Conservation (phyloP, 768 basidiomycete species). For the Tricholoma hemisulphureum region DNA sequence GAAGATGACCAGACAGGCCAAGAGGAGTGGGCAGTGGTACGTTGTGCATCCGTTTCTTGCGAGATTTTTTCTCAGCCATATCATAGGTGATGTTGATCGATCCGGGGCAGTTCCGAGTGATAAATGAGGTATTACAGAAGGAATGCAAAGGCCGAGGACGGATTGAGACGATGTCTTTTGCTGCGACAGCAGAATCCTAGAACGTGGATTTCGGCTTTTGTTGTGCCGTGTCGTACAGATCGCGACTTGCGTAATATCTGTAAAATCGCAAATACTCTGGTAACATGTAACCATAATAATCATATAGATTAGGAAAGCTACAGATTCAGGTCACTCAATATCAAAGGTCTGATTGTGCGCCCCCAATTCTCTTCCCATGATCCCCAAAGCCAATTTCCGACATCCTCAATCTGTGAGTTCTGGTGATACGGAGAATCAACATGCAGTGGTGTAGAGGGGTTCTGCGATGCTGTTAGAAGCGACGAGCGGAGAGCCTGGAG, state of each 20-base stretch:
- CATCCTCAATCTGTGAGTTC: slow-evolving; percentile 20
- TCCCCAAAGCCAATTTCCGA: slow-evolving; percentile 55
- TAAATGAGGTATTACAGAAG: slow-evolving; percentile 88
- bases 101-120: slow-evolving; percentile 83
- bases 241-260: not conserved
- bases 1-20: slow-evolving; percentile 76
- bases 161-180: slow-evolving; percentile 78
- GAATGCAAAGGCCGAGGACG: slow-evolving; percentile 87
- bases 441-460: slow-evolving; percentile 21
- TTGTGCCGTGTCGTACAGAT: not conserved
- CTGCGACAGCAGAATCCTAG: slow-evolving; percentile 50
- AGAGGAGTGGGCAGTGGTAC: slow-evolving; percentile 85
- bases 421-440: slow-evolving; percentile 19
- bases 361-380: slow-evolving; percentile 90
- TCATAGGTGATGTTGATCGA: slow-evolving; percentile 86
- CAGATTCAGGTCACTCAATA: slow-evolving; percentile 27
- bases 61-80: not conserved
- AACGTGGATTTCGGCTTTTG: not conserved
- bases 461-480: slow-evolving; percentile 35
- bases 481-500: slow-evolving; percentile 53
- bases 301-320: not conserved
- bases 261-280: no score
- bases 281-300: no score
- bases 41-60: slow-evolving; percentile 28
- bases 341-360: slow-evolving; percentile 58